Conservation (phyloP, 2,329 filamentous ascomycete species). For the Aspergillus versicolor region DNA sequence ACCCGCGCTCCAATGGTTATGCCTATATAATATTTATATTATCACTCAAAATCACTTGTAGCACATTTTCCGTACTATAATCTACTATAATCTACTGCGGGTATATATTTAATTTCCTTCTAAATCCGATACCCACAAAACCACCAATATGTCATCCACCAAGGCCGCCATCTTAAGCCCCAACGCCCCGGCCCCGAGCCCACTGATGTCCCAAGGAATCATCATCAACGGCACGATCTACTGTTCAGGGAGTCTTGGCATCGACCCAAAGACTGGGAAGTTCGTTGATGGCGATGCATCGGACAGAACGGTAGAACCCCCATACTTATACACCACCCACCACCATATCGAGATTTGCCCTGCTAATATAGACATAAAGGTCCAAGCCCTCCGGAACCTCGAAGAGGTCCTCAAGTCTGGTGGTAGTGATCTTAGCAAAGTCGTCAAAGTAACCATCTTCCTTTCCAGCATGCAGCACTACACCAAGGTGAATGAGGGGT, state of each 20-base stretch:
- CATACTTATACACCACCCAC: background rate
- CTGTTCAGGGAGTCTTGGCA: conserved; percentile 25
- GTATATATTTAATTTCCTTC: too few species aligned
- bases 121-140: too few species aligned
- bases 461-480: conserved; percentile 18
- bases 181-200: conserved; percentile 21
- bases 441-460: conserved; percentile 22
- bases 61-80: too few species aligned
- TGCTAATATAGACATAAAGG: background rate
- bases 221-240: conserved; percentile 27
- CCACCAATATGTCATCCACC: conserved; percentile 2
- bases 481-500: conserved; percentile 18
- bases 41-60: too few species aligned
- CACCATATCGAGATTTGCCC: background rate
- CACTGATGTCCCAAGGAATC: conserved; percentile 27
- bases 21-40: too few species aligned
- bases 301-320: conserved; percentile 24
- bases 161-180: conserved; percentile 3
- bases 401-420: conserved; percentile 15
- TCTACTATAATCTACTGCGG: too few species aligned
- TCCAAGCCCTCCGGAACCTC: conserved; percentile 11
- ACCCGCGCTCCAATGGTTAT: too few species aligned
- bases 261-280: conserved; percentile 20
- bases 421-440: conserved; percentile 13
- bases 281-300: conserved; percentile 22